Evolutionary conservation across 345 rosid species (phyloP), one percentile per base, ranked within the genome.

Genomic region (Acer yangbiense): DNA sequence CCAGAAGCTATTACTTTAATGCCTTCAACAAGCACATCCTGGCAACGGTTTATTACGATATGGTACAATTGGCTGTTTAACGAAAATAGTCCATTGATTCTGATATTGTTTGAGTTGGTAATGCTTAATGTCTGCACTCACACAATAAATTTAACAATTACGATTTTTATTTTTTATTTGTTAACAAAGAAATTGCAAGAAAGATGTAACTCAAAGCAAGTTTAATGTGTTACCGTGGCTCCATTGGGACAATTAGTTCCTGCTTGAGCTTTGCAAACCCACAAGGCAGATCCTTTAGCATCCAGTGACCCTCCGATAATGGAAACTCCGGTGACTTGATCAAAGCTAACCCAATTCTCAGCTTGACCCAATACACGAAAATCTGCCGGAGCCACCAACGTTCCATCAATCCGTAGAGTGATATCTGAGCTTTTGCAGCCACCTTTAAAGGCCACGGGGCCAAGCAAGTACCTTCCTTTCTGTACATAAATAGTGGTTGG

Each of bases 201-300:
- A 50, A 32, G 14, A 55, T 54, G 12, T 35, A 17, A 43, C 72
- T 76, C 78, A 44, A 58, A 54, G 43, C 7, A 35, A 23, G 55
- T 3, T 9, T 16, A n/a, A 57, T 65, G 4, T 52, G 27, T 6
- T 83, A 90, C 94, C 88, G 92, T 86, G 69, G 90, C 90, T 44
- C 92, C 97, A 62, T 48, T 54, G 14, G 92, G 92, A 76, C 94
- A 90, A 54, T 62, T 35, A 32, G 6, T 18, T 5, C 55, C 77
- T 29, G 82, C 57, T 3, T 32, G 4, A n/a, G 82, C 83, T 23
- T 90, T 90, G 72, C 94, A 88, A 46, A 60, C 85, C 92, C 94
- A 92, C 76, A 92, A 81, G 13, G 83, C 71, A 1, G 88, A 17
- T 11, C 94, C 96, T 23, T 83, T 85, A 20, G 92, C 94, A 74